Percentiles rank a stretch among this genome's conserved stretches.
Conservation (phyloP, 495 filamentous ascomycete species). For the Letharia columbiana region DNA sequence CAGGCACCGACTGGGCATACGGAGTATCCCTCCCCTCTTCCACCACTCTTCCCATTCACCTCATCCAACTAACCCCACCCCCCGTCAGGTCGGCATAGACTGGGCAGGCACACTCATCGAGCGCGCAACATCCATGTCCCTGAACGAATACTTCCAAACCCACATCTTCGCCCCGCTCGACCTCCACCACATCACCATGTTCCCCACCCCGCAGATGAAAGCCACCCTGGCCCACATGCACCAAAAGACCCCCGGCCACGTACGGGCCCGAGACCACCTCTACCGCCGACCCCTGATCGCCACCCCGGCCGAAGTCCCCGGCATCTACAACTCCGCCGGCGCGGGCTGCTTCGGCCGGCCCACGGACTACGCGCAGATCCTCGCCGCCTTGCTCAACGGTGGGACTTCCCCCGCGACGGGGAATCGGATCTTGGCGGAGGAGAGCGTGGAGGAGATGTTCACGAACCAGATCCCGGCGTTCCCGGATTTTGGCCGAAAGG, state of each 20-base stretch:
- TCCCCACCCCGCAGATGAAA: too few species aligned
- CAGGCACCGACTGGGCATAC: too few species aligned
- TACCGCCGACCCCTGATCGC: conserved; percentile 37
- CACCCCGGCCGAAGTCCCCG: conserved; percentile 28
- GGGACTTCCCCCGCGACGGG: conserved; percentile 43
- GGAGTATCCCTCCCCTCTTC: not conserved
- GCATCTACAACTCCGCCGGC: conserved; percentile 33
- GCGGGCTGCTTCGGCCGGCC: too few species aligned
- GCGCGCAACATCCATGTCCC: conserved; percentile 25
- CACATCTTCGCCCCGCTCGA: too few species aligned
- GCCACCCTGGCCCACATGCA: too few species aligned
- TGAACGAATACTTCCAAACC: too few species aligned
- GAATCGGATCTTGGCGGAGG: conserved; percentile 36
- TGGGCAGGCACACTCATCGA: conserved; percentile 53
- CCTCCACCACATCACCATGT: too few species aligned
- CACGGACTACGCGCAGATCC: too few species aligned
- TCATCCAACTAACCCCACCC: not conserved
- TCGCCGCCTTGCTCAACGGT: conserved; percentile 36
- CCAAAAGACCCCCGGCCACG: too few species aligned
- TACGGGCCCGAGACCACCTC: conserved; percentile 34
- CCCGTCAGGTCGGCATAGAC: conserved; percentile 43
- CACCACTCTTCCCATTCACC: not conserved
- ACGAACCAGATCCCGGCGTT: conserved; percentile 49
- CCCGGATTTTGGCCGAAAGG: conserved; percentile 40
- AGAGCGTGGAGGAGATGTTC: conserved; percentile 52